Conservation (phyloP, 2,329 filamentous ascomycete genomes). For the Penicillium italicum region DNA sequence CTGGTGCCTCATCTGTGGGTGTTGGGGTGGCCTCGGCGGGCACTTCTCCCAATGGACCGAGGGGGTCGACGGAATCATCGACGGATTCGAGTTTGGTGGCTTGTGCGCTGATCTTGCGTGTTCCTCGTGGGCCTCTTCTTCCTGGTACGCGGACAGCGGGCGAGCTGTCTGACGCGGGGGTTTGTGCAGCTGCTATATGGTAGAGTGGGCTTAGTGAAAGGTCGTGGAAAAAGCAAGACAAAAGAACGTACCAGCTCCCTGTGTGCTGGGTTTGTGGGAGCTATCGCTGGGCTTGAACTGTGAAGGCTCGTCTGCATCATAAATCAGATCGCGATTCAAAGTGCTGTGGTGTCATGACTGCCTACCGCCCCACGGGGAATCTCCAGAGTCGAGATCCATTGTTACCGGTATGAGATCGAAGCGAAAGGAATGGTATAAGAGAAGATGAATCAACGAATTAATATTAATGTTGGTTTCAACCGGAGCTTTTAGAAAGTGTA, state of each 20-base stretch:
- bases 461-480: slow-evolving; percentile 8
- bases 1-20: slow-evolving; percentile 52
- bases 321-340: slow-evolving; percentile 24
- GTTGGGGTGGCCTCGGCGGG: slow-evolving; percentile 35
- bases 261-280: slow-evolving; percentile 25
- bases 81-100: slow-evolving; percentile 61
- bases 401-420: not conserved
- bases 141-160: slow-evolving; percentile 48
- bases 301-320: slow-evolving; percentile 45
- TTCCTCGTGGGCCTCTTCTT: slow-evolving; percentile 50
- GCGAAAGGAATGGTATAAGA: not conserved
- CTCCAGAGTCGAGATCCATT: slow-evolving; percentile 45
- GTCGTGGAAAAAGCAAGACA: slow-evolving; percentile 8
- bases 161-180: slow-evolving; percentile 37
- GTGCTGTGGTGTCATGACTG: slow-evolving; percentile 26
- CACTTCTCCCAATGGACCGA: slow-evolving; percentile 57
- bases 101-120: slow-evolving; percentile 57
- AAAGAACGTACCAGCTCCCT: slow-evolving; percentile 31
- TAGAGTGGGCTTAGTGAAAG: slow-evolving; percentile 21
- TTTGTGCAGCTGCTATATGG: slow-evolving; percentile 28
- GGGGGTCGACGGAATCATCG: slow-evolving; percentile 59
- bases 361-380: slow-evolving; percentile 51
- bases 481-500: slow-evolving; percentile 7
- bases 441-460: not conserved
- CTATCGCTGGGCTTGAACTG: slow-evolving; percentile 34